A percentile compares a stretch with the other conserved stretches of the same genome.
Conservation (phyloP, 1,284 basidiomycete genomes). For the Trichosporon inkin region DNA sequence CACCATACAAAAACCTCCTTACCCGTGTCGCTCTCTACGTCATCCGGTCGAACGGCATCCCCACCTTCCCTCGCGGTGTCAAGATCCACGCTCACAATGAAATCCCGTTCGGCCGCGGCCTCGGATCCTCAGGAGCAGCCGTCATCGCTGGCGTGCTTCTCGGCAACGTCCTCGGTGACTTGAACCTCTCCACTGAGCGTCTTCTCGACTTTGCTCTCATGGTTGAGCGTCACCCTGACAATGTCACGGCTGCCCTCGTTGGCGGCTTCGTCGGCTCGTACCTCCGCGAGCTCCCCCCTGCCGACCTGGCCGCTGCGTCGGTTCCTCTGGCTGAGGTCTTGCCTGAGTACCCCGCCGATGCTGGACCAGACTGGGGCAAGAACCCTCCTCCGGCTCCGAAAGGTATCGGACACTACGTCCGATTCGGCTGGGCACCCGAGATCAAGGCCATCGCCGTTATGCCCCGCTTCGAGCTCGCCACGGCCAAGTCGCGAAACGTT, state of each 20-base stretch:
- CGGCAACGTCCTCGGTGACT: constrained; percentile 73
- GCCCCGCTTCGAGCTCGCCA: constrained; percentile 92
- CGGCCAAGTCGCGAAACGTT: constrained; percentile 86
- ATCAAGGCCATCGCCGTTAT: constrained; percentile 95
- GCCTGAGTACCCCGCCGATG: constrained; percentile 92
- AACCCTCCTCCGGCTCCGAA: constrained; percentile 80
- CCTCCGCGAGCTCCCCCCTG: constrained; percentile 71
- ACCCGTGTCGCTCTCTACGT: constrained; percentile 99
- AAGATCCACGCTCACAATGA: constrained; percentile 79
- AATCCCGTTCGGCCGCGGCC: constrained; percentile 94
- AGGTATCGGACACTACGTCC: constrained; percentile 92
- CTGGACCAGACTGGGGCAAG: constrained; percentile 82
- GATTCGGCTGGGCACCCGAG: constrained; percentile 78
- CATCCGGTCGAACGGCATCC: constrained; percentile 74
- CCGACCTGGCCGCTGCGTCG: constrained; percentile 71
- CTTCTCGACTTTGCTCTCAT: constrained; percentile 95
- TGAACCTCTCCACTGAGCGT: constrained; percentile 66
- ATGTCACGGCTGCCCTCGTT: constrained; percentile 93
- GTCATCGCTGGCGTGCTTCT: constrained; percentile 94
- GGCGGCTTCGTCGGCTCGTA: constrained; percentile 99
- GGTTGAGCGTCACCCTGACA: constrained; percentile 99
- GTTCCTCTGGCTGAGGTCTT: constrained; percentile 95
- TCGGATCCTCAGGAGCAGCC: constrained; percentile 95
- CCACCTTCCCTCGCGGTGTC: constrained; percentile 68
- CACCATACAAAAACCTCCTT: constrained; percentile 93